These are phyloP conservation scores for Phytophthora niederhauseri DNA, from an alignment of 352 stramenopile species.

Conservation along the genomic window DNA sequence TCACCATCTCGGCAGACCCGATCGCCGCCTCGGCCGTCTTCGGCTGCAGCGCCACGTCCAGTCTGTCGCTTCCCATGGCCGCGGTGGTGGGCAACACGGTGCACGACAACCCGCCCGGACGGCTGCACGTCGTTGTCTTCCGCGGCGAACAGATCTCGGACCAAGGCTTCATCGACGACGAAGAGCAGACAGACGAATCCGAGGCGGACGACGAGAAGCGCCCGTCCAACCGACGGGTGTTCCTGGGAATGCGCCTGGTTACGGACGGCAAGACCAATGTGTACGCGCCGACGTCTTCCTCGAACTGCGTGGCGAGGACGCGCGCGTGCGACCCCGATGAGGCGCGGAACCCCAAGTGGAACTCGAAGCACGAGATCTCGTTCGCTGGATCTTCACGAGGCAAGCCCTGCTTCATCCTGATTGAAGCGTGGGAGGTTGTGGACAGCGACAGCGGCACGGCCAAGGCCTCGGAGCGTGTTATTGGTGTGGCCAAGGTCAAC, in stretches of 20 bases:
- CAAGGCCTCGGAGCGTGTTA: conserved; percentile 65
- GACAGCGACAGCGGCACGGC: conserved; percentile 27
- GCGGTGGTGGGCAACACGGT: conserved; percentile 80
- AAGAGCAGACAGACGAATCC: conserved; percentile 59
- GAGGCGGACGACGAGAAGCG: conserved; percentile 49
- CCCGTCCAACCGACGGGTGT: conserved; percentile 44
- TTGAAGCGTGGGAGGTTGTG: conserved; percentile 84
- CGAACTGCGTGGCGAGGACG: conserved; percentile 76
- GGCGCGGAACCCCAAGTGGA: conserved; percentile 75
- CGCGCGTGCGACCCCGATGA: conserved; percentile 55
- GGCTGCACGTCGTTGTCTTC: conserved; percentile 78
- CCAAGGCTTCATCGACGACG: conserved; percentile 49
- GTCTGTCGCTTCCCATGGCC: conserved; percentile 83
- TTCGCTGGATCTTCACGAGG: conserved; percentile 75
- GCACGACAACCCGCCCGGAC: conserved; percentile 81
- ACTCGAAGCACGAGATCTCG: conserved; percentile 75
- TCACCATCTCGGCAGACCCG: conserved; percentile 85
- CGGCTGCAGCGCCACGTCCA: conserved; percentile 87
- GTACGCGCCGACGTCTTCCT: conserved; percentile 81
- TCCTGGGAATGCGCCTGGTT: conserved; percentile 73
- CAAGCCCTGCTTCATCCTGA: conserved; percentile 89
- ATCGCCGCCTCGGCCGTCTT: conserved; percentile 89
- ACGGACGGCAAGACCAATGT: conserved; percentile 90
- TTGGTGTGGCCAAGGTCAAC: conserved; percentile 89
- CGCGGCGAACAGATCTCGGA: conserved; percentile 86